These are phyloP conservation scores for Salix exigua DNA, from an alignment of 345 rosid species.

Conservation along the genomic window DNA sequence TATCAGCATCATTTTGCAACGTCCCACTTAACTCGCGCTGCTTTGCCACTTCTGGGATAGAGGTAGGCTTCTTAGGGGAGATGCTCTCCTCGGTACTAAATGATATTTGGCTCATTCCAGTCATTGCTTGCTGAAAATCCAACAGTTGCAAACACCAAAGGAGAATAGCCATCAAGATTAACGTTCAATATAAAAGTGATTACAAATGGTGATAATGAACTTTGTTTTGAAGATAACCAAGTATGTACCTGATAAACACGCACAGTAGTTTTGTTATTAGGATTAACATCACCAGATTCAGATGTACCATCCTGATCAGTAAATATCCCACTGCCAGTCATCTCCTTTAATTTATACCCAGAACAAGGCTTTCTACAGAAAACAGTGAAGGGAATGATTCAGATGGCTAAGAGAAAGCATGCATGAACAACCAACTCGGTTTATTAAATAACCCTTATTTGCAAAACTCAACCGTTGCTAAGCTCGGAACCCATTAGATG, in stretches of 20 bases:
- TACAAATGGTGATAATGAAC: not conserved
- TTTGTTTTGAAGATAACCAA: not conserved
- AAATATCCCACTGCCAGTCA: constrained; percentile 94
- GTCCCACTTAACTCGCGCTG: constrained; percentile 95
- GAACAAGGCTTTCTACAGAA: constrained; percentile 83
- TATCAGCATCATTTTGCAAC: constrained; percentile 57
- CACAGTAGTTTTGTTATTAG: constrained; percentile 51
- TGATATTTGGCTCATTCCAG: constrained; percentile 90
- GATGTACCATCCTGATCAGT: constrained; percentile 45
- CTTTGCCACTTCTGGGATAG: constrained; percentile 81
- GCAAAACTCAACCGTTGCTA: not conserved
- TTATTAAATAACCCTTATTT: not conserved
- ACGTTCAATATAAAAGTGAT: not conserved
- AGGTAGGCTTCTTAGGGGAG: constrained; percentile 66
- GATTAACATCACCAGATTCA: constrained; percentile 49
- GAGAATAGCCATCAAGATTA: not conserved
- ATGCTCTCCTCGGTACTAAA: constrained; percentile 71
- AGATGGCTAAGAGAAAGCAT: constrained; percentile 4
- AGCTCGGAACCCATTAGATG: not conserved
- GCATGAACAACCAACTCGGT: not conserved
- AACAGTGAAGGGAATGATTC: constrained; percentile 10
- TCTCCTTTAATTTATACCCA: constrained; percentile 86
- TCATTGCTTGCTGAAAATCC: constrained; percentile 59
- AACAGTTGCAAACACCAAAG: constrained; percentile 1
- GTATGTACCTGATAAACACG: constrained; percentile 76